Percentiles rank a stretch among this genome's conserved stretches.
Evolutionary conservation across 2,329 filamentous ascomycete species (phyloP).

Genomic region (Sordariomycetes sp.): DNA sequence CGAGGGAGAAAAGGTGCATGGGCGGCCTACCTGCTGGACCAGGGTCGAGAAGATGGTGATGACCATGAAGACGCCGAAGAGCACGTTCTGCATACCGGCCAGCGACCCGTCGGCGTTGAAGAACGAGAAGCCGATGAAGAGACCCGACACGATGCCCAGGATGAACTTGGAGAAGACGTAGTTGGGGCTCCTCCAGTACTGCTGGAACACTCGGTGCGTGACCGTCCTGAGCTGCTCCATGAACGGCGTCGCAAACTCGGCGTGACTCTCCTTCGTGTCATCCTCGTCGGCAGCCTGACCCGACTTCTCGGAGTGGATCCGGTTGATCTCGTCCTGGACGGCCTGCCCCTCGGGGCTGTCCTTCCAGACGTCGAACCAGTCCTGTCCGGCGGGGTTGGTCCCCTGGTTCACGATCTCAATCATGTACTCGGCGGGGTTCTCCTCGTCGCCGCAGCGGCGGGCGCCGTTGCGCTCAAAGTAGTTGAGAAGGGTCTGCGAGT

Average conservation of each 20-base stretch:
- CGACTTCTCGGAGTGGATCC: constrained; percentile 38
- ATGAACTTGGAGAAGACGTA: constrained; percentile 46
- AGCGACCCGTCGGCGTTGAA: constrained; percentile 44
- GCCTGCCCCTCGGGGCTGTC: constrained; percentile 33
- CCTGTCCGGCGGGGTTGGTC: constrained; percentile 22
- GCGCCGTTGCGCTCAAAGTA: constrained; percentile 57
- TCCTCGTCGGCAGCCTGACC: constrained; percentile 10
- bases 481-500: constrained; percentile 39
- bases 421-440: constrained; percentile 70
- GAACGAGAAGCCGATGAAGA: constrained; percentile 60
- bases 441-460: constrained; percentile 40
- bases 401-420: constrained; percentile 36
- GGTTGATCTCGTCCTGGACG: constrained; percentile 48
- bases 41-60: constrained; percentile 59
- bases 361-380: constrained; percentile 60
- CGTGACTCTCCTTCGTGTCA: not conserved
- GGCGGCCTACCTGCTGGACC: constrained; percentile 43
- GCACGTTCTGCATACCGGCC: constrained; percentile 55
- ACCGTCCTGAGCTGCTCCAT: constrained; percentile 17
- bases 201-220: constrained; percentile 19
- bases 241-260: constrained; percentile 17
- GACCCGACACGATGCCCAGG: constrained; percentile 17
- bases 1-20: not conserved
- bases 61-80: constrained; percentile 62
- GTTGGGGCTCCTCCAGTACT: constrained; percentile 29